phyloP scores from a whole-genome alignment of 768 basidiomycete species.

The Kwoniella sp. region DNA sequence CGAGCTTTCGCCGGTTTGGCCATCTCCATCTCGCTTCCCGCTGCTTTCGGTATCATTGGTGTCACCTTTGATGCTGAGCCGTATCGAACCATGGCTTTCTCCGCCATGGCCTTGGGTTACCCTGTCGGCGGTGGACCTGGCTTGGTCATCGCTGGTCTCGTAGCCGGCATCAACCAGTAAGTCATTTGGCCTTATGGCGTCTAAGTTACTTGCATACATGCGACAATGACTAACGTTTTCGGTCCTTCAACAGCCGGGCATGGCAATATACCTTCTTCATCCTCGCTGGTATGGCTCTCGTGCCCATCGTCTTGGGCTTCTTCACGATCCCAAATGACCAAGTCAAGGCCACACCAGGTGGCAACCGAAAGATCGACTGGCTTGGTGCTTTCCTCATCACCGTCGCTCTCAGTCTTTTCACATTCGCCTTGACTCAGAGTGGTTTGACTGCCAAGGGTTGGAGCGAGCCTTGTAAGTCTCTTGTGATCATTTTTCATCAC shows the following conservation, averaged over 20 bases:
- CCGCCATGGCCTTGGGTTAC: conserved; percentile 77
- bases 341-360: conserved; percentile 59
- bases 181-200: not conserved
- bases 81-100: conserved; percentile 73
- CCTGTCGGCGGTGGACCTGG: conserved; percentile 76
- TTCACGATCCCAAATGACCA: conserved; percentile 65
- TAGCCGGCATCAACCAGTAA: conserved; percentile 46
- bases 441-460: conserved; percentile 63
- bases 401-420: conserved; percentile 65
- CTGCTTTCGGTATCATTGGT: conserved; percentile 37
- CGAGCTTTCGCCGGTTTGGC: conserved; percentile 42
- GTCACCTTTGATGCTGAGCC: conserved; percentile 31
- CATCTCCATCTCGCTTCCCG: conserved; percentile 30
- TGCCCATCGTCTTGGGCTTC: conserved; percentile 63
- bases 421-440: conserved; percentile 72
- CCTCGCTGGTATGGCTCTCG: conserved; percentile 62
- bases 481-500: no score
- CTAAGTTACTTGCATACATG: no score
- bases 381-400: conserved; percentile 69
- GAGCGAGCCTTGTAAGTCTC: conserved; percentile 61
- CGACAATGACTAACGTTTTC: no score
- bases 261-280: conserved; percentile 66
- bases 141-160: conserved; percentile 66
- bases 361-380: conserved; percentile 69
- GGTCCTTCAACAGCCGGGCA: conserved; percentile 5